Evolutionary conservation across 768 basidiomycete species (phyloP), one percentile per base, ranked within the genome.

Genomic region (Pulveroboletus sp.): DNA sequence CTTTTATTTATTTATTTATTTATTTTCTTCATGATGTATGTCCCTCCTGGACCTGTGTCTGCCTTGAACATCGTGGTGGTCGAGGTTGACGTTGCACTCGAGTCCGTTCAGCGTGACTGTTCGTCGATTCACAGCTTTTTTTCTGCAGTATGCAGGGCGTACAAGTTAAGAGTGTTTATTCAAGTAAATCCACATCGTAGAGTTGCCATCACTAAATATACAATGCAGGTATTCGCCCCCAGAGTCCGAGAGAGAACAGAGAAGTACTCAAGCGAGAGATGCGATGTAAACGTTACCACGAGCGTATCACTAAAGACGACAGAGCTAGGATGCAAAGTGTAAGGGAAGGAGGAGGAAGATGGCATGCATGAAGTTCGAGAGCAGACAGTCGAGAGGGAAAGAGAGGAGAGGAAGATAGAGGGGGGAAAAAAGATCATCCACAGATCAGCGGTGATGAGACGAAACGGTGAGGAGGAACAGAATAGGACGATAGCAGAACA

Each of bases 151-250:
- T 21, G 21, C 21, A 21, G 21, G 3, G 21, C 21, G 3, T 21
- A 21, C 21, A 21, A 21, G 21, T 21, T 21, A 21, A 21, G 21
- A 21, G 21, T 2, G 21, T 21, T 21, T 21, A 21, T 21, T 21
- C 21, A 21, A 2, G 21, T 21, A 21, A 2, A 50, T 50, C 47
- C 37, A 27, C 7, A 18, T 9, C 30, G 21, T 7, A 24, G 32
- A 15, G 41, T 54, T 52, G 39, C 38, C 10, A 18, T 35, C 51
- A 48, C 3, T 21, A 21, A 33, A 43, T 47, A 42, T 57, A 57
- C 56, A 57, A 26, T 53, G 52, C 10, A 17, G 39, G 38, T 42
- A 56, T 50, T 39, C 35, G 42, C 47, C 21, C 12, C 21, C 21
- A 21, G 21, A 21, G 21, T 21, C 21, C 21, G 21, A 21, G 21